Evolutionary conservation across 345 rosid species (phyloP).

Genomic region (Eucalyptus marginata): DNA sequence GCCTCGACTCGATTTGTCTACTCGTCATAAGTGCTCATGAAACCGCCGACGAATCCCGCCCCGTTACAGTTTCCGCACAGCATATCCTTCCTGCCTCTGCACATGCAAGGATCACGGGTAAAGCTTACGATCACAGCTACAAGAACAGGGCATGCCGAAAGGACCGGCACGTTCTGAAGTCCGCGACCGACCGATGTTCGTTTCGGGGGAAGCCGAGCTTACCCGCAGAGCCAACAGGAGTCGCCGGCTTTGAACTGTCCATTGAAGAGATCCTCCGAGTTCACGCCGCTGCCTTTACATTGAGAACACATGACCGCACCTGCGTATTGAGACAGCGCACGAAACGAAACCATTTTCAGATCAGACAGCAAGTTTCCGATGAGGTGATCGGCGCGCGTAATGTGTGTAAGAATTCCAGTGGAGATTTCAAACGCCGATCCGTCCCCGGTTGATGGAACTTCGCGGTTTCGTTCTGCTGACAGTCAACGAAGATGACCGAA

Average conservation of each 20-base stretch:
- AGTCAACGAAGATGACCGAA: background rate
- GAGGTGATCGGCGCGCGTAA: background rate
- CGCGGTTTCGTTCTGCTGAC: background rate
- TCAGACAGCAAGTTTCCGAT: background rate
- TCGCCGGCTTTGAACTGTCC: constrained; percentile 46
- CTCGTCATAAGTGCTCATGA: constrained; percentile 48
- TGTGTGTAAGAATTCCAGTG: background rate
- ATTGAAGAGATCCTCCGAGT: constrained; percentile 34
- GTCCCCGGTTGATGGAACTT: background rate
- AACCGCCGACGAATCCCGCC: constrained; percentile 59
- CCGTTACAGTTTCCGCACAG: constrained; percentile 55
- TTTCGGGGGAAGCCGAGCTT: background rate
- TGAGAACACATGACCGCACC: constrained; percentile 50
- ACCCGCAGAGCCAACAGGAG: constrained; percentile 62
- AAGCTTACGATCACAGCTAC: background rate
- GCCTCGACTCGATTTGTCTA: background rate
- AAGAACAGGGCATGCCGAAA: background rate
- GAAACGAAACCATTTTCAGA: background rate
- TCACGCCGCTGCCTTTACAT: constrained; percentile 51
- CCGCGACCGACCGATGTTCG: background rate
- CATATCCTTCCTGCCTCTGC: constrained; percentile 43
- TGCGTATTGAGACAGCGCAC: background rate
- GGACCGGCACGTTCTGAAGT: background rate
- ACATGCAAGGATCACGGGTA: background rate
- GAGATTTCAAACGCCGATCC: background rate